phyloP scores from a whole-genome alignment of 2,329 filamentous ascomycete genomes.

The Fusarium avenaceum region DNA sequence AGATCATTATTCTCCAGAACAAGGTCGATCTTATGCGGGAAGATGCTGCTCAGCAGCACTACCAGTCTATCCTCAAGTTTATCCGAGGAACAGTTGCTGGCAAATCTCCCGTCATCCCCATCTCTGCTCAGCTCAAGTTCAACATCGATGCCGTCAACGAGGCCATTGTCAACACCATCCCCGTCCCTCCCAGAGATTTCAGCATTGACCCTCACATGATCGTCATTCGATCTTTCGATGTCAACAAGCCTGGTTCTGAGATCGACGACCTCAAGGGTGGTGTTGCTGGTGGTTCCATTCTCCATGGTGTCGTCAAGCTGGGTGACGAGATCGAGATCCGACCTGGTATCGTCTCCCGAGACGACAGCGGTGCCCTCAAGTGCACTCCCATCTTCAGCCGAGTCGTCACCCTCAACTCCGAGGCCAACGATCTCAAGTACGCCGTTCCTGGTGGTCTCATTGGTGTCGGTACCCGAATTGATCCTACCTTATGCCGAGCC shows the following conservation, averaged over 20 bases:
- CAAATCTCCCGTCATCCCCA: conserved; percentile 94
- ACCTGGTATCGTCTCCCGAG: conserved; percentile 97
- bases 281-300: conserved; percentile 96
- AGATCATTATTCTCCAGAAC: conserved; percentile 99
- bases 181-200: conserved; percentile 92
- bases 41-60: conserved; percentile 92
- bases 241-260: conserved; percentile 99
- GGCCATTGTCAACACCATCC: conserved; percentile 94
- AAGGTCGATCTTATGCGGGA: conserved; percentile 99
- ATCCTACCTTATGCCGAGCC: conserved; percentile 97
- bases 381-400: conserved; percentile 98
- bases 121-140: conserved; percentile 98
- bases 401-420: conserved; percentile 94
- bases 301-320: conserved; percentile 96
- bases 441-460: conserved; percentile 97
- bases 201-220: conserved; percentile 96
- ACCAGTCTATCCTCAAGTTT: conserved; percentile 98
- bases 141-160: conserved; percentile 99
- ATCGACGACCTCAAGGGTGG: conserved; percentile 99
- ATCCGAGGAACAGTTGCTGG: conserved; percentile 97
- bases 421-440: conserved; percentile 98
- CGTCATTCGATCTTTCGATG: conserved; percentile 98
- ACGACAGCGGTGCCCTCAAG: conserved; percentile 92
- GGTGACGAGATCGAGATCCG: conserved; percentile 99
- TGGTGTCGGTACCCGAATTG: conserved; percentile 96